Percentiles rank a stretch among this genome's conserved stretches.
phyloP scores from a whole-genome alignment of 306 rosid species.

The Crotalaria pallida region DNA sequence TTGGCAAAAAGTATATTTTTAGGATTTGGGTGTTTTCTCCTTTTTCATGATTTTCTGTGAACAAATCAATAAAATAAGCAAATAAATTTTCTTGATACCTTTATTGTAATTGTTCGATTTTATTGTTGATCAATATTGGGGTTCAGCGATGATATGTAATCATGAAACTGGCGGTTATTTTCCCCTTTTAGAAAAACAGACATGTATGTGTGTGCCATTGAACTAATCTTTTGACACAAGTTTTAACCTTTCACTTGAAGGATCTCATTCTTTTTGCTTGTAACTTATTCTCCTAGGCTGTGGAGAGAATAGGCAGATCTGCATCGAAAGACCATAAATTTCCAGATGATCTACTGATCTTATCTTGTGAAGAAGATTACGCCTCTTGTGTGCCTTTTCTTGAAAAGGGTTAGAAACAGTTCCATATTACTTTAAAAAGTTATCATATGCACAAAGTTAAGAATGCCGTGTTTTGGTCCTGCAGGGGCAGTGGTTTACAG shows the following conservation, averaged over 20 bases:
- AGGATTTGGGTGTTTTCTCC: neutral
- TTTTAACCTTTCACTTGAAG: conserved; percentile 6
- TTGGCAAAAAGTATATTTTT: neutral
- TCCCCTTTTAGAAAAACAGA: neutral
- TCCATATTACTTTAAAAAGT: neutral
- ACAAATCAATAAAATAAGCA: neutral
- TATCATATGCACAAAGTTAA: neutral
- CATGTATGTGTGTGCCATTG: neutral
- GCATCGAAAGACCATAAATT: conserved; percentile 42
- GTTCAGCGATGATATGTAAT: neutral
- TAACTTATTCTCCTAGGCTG: conserved; percentile 38
- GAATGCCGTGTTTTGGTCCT: conserved; percentile 20
- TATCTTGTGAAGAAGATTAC: conserved; percentile 91
- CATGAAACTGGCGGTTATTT: neutral
- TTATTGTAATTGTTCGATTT: neutral
- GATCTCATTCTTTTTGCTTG: conserved; percentile 15
- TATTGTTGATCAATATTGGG: neutral
- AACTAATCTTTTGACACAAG: conserved; percentile 2
- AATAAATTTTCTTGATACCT: neutral
- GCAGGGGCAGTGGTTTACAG: conserved; percentile 78
- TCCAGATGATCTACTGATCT: conserved; percentile 69
- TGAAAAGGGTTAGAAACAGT: conserved; percentile 61
- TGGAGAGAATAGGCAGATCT: conserved; percentile 67
- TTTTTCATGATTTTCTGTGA: conserved; percentile 15
- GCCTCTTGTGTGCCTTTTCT: conserved; percentile 66